These are phyloP conservation scores for Ambrosia trifida DNA, from an alignment of 129 eudicot species.

Conservation along the genomic window DNA sequence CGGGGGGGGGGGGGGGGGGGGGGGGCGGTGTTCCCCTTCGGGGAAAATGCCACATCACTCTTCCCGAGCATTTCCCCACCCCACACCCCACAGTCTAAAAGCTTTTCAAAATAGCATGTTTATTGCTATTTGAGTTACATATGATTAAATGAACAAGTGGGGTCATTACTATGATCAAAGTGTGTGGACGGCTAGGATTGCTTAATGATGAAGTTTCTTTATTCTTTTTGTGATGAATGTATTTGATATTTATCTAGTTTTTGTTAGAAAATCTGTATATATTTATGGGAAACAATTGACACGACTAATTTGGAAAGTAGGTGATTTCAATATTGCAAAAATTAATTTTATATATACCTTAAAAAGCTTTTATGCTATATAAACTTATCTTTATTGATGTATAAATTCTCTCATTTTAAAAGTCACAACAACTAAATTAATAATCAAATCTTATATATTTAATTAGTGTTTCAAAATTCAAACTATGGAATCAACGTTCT, in stretches of 20 bases:
- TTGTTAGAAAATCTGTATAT: constrained; percentile 7
- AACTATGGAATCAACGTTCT: background rate
- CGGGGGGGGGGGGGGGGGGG: too few species aligned
- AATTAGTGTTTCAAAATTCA: background rate
- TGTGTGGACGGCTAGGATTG: constrained; percentile 37
- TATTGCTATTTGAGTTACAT: constrained; percentile 36
- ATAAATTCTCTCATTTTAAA: too few species aligned
- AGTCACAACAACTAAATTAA: too few species aligned
- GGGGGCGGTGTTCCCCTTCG: too few species aligned
- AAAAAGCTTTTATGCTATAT: too few species aligned
- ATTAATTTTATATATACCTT: background rate
- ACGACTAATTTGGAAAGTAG: background rate
- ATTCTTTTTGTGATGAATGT: constrained; percentile 16
- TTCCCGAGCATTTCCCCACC: too few species aligned
- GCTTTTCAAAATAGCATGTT: constrained; percentile 25
- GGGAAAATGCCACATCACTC: too few species aligned
- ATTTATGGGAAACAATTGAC: background rate
- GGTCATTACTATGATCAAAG: constrained; percentile 31
- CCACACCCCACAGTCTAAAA: too few species aligned
- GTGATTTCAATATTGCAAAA: background rate
- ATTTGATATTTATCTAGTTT: constrained; percentile 1
- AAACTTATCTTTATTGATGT: too few species aligned
- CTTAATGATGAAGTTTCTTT: constrained; percentile 24
- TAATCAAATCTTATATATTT: too few species aligned
- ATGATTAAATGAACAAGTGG: constrained; percentile 31